Conservation (phyloP, 1,284 basidiomycete species). For the Fomitopsis pinicola region DNA sequence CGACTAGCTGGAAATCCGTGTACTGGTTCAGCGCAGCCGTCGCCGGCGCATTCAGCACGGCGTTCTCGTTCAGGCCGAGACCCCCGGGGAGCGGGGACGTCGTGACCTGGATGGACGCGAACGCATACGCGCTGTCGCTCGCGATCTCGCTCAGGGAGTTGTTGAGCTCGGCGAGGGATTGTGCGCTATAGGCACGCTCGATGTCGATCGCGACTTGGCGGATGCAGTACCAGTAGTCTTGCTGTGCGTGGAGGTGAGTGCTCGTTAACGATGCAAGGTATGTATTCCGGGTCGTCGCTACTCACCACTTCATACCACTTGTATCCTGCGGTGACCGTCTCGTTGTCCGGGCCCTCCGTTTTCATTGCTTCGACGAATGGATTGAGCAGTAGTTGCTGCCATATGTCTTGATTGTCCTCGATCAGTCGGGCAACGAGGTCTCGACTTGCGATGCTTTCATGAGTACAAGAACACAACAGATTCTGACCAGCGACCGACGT, state of each 20-base stretch:
- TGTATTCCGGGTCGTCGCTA: not conserved
- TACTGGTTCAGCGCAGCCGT: not conserved
- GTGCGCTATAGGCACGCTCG: not conserved
- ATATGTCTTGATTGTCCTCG: not conserved
- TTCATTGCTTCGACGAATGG: slow-evolving; percentile 1
- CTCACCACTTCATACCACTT: not conserved
- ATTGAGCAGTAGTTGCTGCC: slow-evolving; percentile 1
- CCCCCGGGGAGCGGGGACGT: not conserved
- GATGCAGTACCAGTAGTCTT: slow-evolving; percentile 1
- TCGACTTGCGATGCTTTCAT: not conserved
- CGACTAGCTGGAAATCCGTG: not conserved
- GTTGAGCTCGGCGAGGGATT: not conserved
- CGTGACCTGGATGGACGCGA: not conserved
- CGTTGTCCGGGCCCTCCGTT: not conserved
- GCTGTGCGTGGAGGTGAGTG: not conserved
- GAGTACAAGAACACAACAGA: not conserved
- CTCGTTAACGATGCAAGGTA: not conserved
- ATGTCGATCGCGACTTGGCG: not conserved
- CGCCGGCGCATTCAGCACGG: not conserved
- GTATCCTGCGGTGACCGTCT: not conserved
- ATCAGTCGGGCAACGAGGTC: not conserved
- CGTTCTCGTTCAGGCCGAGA: not conserved
- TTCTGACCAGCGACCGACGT: not conserved
- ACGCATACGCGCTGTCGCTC: not conserved
- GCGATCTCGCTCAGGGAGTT: not conserved